phyloP scores from a whole-genome alignment of 2,329 filamentous ascomycete species.

The Colletotrichum falcatum region DNA sequence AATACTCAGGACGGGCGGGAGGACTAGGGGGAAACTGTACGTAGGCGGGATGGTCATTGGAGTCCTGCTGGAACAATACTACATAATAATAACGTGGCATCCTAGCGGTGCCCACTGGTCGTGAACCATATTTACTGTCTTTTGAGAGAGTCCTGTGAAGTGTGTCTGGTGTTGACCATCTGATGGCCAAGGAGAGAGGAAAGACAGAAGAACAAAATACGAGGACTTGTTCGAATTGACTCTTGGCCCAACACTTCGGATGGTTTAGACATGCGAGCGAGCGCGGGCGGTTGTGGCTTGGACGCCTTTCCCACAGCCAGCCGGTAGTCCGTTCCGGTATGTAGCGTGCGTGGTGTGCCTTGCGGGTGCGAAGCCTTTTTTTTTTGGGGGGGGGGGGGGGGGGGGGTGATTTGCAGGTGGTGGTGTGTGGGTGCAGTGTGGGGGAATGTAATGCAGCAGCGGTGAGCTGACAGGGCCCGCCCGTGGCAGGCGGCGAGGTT shows the following conservation, averaged over 20 bases:
- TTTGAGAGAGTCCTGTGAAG: background rate
- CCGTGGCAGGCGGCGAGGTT: background rate
- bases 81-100: slow-evolving; percentile 34
- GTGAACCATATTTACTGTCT: background rate
- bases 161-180: background rate
- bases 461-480: background rate
- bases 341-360: background rate
- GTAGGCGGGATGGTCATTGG: slow-evolving; percentile 20
- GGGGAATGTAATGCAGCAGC: background rate
- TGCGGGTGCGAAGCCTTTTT: too few relatives aligned
- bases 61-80: slow-evolving; percentile 22
- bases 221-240: background rate
- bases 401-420: background rate
- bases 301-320: slow-evolving; percentile 9
- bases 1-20: slow-evolving; percentile 10
- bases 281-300: slow-evolving; percentile 16
- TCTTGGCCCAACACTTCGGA: slow-evolving; percentile 10
- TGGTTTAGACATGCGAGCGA: slow-evolving; percentile 15
- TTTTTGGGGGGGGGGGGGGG: background rate
- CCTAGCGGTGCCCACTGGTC: slow-evolving; percentile 28
- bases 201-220: background rate
- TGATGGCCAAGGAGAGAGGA: background rate
- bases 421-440: background rate
- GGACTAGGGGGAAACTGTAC: slow-evolving; percentile 9
- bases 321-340: slow-evolving; percentile 4